These are phyloP conservation scores for Fusarium incarnatum DNA, from an alignment of 2,329 filamentous ascomycete genomes.

Conservation along the genomic window DNA sequence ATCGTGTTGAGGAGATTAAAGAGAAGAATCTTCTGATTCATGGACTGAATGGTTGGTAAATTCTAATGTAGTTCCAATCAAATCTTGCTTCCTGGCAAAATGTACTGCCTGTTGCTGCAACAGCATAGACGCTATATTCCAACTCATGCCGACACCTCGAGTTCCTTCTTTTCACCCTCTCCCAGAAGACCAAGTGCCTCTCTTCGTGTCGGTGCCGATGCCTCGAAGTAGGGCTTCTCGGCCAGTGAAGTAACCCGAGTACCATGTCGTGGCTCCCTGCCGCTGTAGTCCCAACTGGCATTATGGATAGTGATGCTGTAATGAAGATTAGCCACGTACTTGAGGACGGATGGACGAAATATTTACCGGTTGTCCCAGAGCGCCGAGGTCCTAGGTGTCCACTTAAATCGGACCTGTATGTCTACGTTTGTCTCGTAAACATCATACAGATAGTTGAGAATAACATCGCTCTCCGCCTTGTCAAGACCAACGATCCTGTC, in stretches of 20 bases:
- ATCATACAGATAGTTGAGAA: conserved; percentile 74
- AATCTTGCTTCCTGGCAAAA: no score
- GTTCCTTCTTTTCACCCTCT: conserved; percentile 60
- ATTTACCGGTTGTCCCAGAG: conserved; percentile 76
- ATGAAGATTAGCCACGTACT: background rate
- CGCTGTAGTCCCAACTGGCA: conserved; percentile 79
- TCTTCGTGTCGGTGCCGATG: conserved; percentile 72
- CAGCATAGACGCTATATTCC: background rate
- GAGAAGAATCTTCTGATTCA: background rate
- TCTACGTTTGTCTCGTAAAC: conserved; percentile 78
- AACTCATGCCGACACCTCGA: conserved; percentile 17
- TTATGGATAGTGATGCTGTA: conserved; percentile 77
- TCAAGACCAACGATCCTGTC: conserved; percentile 76
- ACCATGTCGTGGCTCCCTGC: conserved; percentile 74
- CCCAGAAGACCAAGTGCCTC: conserved; percentile 74
- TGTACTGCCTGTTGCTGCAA: no score
- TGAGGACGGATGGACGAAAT: rapidly evolving
- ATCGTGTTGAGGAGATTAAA: background rate
- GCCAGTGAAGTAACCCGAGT: conserved; percentile 77
- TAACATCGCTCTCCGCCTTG: conserved; percentile 74
- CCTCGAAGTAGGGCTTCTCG: conserved; percentile 76
- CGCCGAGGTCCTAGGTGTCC: conserved; percentile 74
- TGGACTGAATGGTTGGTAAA: background rate
- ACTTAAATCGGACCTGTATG: conserved; percentile 78
- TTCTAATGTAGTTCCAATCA: background rate